Evolutionary conservation across 129 eudicot genomes (phyloP).

Genomic region (Arctium minus): DNA sequence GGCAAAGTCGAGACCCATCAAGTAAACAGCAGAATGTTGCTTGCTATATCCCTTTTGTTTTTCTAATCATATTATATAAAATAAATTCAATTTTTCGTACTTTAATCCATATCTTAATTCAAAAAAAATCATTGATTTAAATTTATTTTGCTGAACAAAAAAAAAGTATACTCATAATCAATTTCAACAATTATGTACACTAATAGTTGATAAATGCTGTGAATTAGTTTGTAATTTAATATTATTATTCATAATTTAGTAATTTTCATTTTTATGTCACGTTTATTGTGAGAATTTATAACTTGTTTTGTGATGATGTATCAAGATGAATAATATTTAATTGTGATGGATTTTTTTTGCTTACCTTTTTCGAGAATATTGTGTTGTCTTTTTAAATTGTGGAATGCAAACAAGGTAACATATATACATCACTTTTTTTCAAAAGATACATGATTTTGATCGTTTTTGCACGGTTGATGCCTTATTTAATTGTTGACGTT

Average conservation of each 20-base stretch:
- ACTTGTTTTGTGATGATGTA: not conserved
- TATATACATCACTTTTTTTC: not conserved
- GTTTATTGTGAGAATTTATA: too few species aligned
- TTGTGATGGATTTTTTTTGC: too few species aligned
- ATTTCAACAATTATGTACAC: too few species aligned
- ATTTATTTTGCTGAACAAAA: too few species aligned
- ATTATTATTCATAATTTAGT: not conserved
- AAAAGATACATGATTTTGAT: not conserved
- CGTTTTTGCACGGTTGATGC: too few species aligned
- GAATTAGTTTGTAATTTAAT: not conserved
- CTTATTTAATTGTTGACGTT: not conserved
- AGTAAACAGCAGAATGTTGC: conserved; percentile 30
- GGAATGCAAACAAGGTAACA: not conserved
- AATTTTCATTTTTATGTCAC: not conserved
- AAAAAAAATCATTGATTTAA: too few species aligned
- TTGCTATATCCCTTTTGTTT: not conserved
- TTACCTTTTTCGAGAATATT: too few species aligned
- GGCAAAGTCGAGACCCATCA: conserved; percentile 24
- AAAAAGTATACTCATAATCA: too few species aligned
- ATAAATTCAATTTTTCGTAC: too few species aligned
- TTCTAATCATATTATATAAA: not conserved
- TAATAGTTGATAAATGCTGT: not conserved
- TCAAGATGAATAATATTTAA: not conserved
- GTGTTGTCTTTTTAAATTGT: not conserved
- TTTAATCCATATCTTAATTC: too few species aligned